Base-by-base conservation (phyloP, 73 alveolate genomes). In the Paramecium caudatum region DNA sequence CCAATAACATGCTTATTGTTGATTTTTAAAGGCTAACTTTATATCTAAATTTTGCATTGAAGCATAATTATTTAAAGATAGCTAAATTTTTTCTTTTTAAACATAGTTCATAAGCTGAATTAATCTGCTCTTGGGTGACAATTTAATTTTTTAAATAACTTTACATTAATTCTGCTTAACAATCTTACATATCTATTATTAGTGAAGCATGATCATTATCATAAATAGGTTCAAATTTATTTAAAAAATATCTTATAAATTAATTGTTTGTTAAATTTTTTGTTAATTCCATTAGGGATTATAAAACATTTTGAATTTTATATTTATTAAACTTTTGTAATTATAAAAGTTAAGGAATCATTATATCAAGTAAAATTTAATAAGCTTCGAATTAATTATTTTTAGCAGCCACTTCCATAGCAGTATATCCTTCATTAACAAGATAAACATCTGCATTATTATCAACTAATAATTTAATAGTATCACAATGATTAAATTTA, bases 401-500 rank as follows among this genome's bases (percentile, higher is more conserved):
- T 43, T 16, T 47, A 13, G 36, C 90, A 19, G 83, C 63, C 7
- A 62, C 65, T 62, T 86, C 93, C 49, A 70, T 43, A 21, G 93
- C 82, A 34, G 48, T 61, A 9, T 23, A 63, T 78, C 93, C 93
- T 15, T 86, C 84, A 23, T 78, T 62, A 21, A 27, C 70, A 3
- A 36, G 68, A 36, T 30, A 39, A 13, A 47, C 15, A 33, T 46
- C 61, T 5, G 93, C 93, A 62, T 86, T 37, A 62, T 62, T 41
- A 10, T 50, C 87, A 7, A 62, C 19, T 1, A 86, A 78, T 55
- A 86, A 33, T 19, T 39, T 86, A 19, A 50, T 47, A 43, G 90
- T 86, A 37, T 86, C 80, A 41, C 36, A 36, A 62, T 86, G 93
- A 36, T 78, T 81, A 63, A 86, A 86, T 63, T 65, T 63, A 9